Evolutionary conservation across 108 stramenopile species (phyloP).

Genomic region (Chaetoceros tenuissimus): DNA sequence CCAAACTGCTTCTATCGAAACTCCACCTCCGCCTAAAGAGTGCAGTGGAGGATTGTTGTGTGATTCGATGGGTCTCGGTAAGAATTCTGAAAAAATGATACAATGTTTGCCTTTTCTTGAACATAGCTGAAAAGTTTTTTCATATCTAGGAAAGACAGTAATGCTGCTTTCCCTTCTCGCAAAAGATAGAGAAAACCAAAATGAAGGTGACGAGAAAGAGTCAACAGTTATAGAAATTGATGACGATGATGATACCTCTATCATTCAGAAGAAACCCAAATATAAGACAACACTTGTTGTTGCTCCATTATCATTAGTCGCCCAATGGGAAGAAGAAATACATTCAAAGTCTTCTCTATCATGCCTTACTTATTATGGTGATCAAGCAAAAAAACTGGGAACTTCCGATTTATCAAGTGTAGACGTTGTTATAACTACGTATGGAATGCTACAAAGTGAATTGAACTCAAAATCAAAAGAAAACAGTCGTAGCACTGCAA

Average conservation of each 20-base stretch:
- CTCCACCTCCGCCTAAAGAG: conserved; percentile 58
- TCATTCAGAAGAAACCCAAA: conserved; percentile 6
- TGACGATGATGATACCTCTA: conserved; percentile 1
- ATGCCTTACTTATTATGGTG: conserved; percentile 49
- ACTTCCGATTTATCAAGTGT: conserved; percentile 32
- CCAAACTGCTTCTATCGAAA: conserved; percentile 34
- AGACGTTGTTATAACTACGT: conserved; percentile 80
- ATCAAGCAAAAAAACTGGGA: conserved; percentile 9
- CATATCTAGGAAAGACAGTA: conserved; percentile 63
- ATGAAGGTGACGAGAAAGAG: background rate
- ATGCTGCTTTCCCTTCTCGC: conserved; percentile 63
- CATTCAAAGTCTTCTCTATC: conserved; percentile 61
- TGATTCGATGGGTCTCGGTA: conserved; percentile 46
- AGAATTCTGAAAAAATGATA: too few species aligned
- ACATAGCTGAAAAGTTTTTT: background rate
- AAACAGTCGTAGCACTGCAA: background rate
- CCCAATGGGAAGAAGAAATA: conserved; percentile 83
- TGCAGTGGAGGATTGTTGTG: conserved; percentile 74
- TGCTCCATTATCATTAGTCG: conserved; percentile 61
- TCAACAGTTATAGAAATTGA: conserved; percentile 16
- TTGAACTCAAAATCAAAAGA: conserved; percentile 4
- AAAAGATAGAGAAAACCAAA: conserved; percentile 24
- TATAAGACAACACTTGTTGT: conserved; percentile 70
- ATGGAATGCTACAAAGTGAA: conserved; percentile 36
- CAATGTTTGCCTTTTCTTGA: background rate